These are phyloP conservation scores for Diplodia seriata DNA, from an alignment of 2,329 filamentous ascomycete genomes.

Conservation along the genomic window DNA sequence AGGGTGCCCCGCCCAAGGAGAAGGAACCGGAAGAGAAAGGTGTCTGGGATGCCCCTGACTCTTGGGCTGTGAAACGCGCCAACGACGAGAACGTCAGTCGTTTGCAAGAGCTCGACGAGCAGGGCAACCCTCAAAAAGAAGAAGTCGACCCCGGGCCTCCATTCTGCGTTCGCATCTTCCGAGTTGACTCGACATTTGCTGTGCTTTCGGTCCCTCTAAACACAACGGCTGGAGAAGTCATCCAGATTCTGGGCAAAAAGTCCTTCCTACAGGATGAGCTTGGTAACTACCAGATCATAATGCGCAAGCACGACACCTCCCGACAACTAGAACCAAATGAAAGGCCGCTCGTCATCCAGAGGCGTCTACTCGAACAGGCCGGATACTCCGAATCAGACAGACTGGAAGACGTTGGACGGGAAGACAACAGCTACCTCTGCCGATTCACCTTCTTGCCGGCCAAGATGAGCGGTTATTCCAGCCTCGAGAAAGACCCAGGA, in stretches of 20 bases:
- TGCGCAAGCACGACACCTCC: conserved; percentile 90
- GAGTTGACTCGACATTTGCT: conserved; percentile 90
- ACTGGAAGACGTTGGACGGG: conserved; percentile 90
- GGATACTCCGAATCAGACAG: conserved; percentile 87
- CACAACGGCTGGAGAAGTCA: conserved; percentile 83
- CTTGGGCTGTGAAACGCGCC: conserved; percentile 85
- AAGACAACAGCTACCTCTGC: conserved; percentile 96
- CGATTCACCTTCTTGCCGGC: conserved; percentile 94
- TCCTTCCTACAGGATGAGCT: conserved; percentile 88
- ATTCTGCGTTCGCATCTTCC: conserved; percentile 95
- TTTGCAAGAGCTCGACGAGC: conserved; percentile 71
- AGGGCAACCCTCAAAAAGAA: conserved; percentile 68
- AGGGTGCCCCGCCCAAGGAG: conserved; percentile 40
- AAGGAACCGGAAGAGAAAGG: conserved; percentile 52
- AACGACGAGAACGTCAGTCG: conserved; percentile 68
- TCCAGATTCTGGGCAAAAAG: conserved; percentile 91
- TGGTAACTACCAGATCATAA: conserved; percentile 93
- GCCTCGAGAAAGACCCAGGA: conserved; percentile 76
- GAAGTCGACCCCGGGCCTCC: conserved; percentile 75
- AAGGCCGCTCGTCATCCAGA: conserved; percentile 88
- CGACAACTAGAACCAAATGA: conserved; percentile 80
- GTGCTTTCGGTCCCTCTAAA: conserved; percentile 86
- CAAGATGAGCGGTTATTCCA: conserved; percentile 79
- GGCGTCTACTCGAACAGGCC: conserved; percentile 85
- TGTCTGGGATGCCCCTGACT: conserved; percentile 92